These are phyloP conservation scores for Hippophae rhamnoides DNA, from an alignment of 306 rosid species.

Conservation along the genomic window DNA sequence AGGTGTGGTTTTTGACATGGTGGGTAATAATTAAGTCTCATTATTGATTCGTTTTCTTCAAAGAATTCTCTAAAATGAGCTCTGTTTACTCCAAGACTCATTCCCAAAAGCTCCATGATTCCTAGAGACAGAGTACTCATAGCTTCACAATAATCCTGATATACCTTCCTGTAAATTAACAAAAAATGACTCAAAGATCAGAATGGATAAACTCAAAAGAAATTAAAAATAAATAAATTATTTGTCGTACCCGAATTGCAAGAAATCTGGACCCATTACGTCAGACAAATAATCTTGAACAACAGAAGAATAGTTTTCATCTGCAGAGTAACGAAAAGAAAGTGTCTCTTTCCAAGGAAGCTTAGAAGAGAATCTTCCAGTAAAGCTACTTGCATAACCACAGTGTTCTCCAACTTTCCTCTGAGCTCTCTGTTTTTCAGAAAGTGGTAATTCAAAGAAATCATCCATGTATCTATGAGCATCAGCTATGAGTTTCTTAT, in stretches of 20 bases:
- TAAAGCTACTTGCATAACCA: constrained; percentile 96
- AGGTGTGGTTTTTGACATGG: constrained; percentile 82
- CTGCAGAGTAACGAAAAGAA: constrained; percentile 49
- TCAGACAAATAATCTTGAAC: constrained; percentile 44
- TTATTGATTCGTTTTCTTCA: constrained; percentile 67
- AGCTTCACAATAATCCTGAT: constrained; percentile 67
- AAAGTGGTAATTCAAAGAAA: constrained; percentile 64
- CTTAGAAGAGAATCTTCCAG: constrained; percentile 75
- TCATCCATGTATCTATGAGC: constrained; percentile 60
- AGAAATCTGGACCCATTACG: constrained; percentile 50
- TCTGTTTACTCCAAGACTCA: constrained; percentile 69
- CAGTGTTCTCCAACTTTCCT: constrained; percentile 74
- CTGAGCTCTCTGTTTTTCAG: constrained; percentile 68
- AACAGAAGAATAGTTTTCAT: constrained; percentile 15
- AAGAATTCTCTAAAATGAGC: constrained; percentile 54
- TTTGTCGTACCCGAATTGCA: constrained; percentile 49
- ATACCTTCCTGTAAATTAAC: constrained; percentile 39
- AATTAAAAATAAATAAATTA: neutral
- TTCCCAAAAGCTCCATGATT: constrained; percentile 87
- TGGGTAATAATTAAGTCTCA: constrained; percentile 92
- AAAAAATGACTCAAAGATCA: constrained; percentile 6
- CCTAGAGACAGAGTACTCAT: constrained; percentile 85
- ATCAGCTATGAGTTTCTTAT: constrained; percentile 31
- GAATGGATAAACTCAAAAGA: neutral
- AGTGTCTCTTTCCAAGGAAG: constrained; percentile 96